Evolutionary conservation across 306 rosid genomes (phyloP).

Genomic region (Cucumis cinereus): DNA sequence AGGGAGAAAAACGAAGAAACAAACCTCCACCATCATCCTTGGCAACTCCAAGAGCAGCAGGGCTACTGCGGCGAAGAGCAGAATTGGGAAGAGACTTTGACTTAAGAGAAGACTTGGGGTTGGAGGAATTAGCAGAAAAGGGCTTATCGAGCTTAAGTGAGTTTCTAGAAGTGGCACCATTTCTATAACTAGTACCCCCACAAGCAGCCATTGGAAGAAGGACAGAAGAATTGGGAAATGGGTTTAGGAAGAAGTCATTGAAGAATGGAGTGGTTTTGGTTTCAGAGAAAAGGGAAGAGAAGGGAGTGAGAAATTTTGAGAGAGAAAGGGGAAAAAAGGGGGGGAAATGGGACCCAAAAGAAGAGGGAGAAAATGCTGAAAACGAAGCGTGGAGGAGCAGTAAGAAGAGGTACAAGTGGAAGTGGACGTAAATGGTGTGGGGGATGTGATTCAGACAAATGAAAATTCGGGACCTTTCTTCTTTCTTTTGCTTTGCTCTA

Average conservation of each 20-base stretch:
- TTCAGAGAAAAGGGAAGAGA: background rate
- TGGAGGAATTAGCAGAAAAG: slow-evolving; percentile 33
- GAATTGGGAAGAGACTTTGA: slow-evolving; percentile 47
- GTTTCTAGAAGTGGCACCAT: slow-evolving; percentile 37
- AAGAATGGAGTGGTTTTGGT: background rate
- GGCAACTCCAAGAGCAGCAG: slow-evolving; percentile 29
- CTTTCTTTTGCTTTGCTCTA: background rate
- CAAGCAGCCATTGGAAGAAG: slow-evolving; percentile 50
- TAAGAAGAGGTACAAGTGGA: slow-evolving; percentile 4
- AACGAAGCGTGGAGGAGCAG: slow-evolving; percentile 12
- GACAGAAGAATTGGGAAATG: background rate
- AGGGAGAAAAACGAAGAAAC: slow-evolving; percentile 12
- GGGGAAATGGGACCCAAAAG: slow-evolving; percentile 9
- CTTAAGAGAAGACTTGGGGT: slow-evolving; percentile 41
- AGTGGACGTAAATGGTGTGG: slow-evolving; percentile 29
- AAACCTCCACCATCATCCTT: slow-evolving; percentile 63
- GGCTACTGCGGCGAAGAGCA: slow-evolving; percentile 62
- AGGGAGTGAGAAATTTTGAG: background rate
- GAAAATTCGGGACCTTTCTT: slow-evolving; percentile 7
- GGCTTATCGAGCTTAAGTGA: slow-evolving; percentile 47
- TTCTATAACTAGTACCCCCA: slow-evolving; percentile 35
- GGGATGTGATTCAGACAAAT: slow-evolving; percentile 38
- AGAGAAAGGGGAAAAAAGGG: background rate
- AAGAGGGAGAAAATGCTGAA: slow-evolving; percentile 4
- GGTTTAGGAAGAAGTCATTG: slow-evolving; percentile 16